Evolutionary conservation across 1,139 yeast species (phyloP), one percentile per base, ranked within the genome.

Genomic region (Taphrina betulina): DNA sequence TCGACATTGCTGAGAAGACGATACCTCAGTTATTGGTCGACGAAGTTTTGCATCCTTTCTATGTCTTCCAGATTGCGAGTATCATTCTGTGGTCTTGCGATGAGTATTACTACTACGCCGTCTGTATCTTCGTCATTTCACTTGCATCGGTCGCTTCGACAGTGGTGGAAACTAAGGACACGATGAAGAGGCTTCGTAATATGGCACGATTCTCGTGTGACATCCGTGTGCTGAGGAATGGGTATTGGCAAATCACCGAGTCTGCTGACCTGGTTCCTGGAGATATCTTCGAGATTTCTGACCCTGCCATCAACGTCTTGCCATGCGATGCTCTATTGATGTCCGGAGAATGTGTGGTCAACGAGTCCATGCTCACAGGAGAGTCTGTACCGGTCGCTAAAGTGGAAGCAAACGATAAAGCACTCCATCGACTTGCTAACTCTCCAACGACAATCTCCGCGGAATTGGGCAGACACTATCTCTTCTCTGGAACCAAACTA

Each of bases 341-440:
- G 23, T 81, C 90, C 44, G 98, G 98, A 54, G 97, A 89, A 67
- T 87, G 95, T 69, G 88, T 92, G 58, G 85, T 90, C 16, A 92
- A 92, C 69, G 97, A 90, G 68, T 85, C 95, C 8, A 90, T 90
- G 95, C 77, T 90, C 29, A 92, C 97, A 0, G 99, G 99, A 37
- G 99, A 92, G 68, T 88, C 96, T 58, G 97, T 92, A 1, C 98
- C 99, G 0, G 95, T 92, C 1, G 80, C 96, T 0, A 92, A 92
- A 68, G 62, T 75, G 3, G 78, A 85, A 2, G 89, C 95, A 1
- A 73, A 78, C 0, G 78, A 78, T 24, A 88, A 81, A 17, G 77
- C 83, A 0, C 78, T 88, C 41, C 72, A 72, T 28, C 74, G 73
- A 16, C 69, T 88, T 40, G 75, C 61, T n/a, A 78, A 19, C 74